Conservation (phyloP, 164 flowering plant species). For the Amborella trichopoda region DNA sequence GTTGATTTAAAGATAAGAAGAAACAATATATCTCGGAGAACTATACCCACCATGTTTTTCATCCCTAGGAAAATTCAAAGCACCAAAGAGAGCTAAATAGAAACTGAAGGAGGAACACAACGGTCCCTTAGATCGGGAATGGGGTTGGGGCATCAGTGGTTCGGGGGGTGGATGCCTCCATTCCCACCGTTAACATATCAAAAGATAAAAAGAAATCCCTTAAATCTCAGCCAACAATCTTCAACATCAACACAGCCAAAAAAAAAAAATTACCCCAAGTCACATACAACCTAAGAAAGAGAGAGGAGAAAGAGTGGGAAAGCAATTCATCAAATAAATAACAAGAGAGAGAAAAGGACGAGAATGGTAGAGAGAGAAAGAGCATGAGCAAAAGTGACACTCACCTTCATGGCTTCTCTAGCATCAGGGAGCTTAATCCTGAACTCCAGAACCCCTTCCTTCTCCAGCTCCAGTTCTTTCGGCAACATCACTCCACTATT, state of each 20-base stretch:
- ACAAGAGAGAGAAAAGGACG: not conserved
- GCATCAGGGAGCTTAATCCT: conserved; percentile 39
- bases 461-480: conserved; percentile 25
- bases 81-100: no score
- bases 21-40: no score
- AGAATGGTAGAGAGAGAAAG: not conserved
- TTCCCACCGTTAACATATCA: no score
- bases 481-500: conserved; percentile 32
- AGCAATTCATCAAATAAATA: not conserved
- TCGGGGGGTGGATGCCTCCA: no score
- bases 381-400: not conserved
- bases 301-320: not conserved
- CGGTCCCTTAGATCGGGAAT: not conserved
- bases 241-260: not conserved
- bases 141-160: no score
- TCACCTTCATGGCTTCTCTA: conserved; percentile 27
- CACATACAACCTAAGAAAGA: not conserved
- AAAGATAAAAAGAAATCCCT: not conserved
- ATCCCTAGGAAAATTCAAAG: no score
- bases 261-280: not conserved
- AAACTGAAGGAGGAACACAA: not conserved
- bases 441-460: conserved; percentile 24
- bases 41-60: no score
- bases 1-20: no score
- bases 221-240: not conserved